Evolutionary conservation across 768 basidiomycete species (phyloP), one percentile per base, ranked within the genome.

Genomic region (Hirschioporus abietinus): DNA sequence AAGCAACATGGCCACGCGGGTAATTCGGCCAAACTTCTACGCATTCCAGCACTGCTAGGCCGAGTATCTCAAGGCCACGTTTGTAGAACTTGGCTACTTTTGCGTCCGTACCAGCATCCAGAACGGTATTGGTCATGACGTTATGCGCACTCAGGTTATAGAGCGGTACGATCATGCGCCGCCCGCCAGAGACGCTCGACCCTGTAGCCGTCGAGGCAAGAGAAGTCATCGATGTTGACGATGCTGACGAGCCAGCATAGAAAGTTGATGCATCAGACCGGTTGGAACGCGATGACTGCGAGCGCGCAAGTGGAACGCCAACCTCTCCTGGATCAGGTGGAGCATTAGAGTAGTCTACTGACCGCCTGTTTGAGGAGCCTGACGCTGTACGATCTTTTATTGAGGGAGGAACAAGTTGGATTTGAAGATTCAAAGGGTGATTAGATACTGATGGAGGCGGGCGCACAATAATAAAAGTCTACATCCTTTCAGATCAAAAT

Each of bases 381-480:
- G 42, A 52, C 20, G 42, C 42, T 20, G 42, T 52, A 20, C 76
- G 77, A 20, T 80, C 78, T 68, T 79, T 86, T 64, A 78, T 78
- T 69, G 78, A 83, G 58, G 88, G 90, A 6, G 92, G 92, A 0
- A 96, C 90, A 58, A 97, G 88, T 75, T 97, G 95, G 12, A 97
- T 88, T 72, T 97, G 95, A 0, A 96, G 82, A 74, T 96, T 95
- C 59, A 96, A 81, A 0, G 94, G 91, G 70, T 96, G 93, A 68
- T 91, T 91, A n/a, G 86, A 82, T 71, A 88, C 87, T 7, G 91
- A 86, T 0, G 93, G 93, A 1, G 94, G 94, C 5, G 95, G 95
- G 63, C 92, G 87, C 65, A 96, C 95, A 73, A 96, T 88, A 66
- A 96, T 92, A 78, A 95, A 94, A 0, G 91, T 92, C 94, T 96